Conservation (phyloP, 768 basidiomycete genomes). For the Phaeotremella skinneri region DNA sequence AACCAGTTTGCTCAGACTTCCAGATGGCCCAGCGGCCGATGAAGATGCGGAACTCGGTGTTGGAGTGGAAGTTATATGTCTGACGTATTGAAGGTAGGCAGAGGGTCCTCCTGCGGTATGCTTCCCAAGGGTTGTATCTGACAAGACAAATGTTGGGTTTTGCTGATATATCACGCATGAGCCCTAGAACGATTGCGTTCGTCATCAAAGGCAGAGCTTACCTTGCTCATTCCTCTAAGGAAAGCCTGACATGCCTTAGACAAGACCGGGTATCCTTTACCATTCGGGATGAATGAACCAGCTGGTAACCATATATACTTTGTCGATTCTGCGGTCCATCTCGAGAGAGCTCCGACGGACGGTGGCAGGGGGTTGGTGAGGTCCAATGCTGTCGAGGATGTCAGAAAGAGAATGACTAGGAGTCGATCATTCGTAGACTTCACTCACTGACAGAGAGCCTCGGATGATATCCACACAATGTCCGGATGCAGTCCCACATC, state of each 20-base stretch:
- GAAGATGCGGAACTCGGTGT: conserved; percentile 9
- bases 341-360: conserved; percentile 67
- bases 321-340: conserved; percentile 95
- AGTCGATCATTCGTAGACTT: conserved; percentile 57
- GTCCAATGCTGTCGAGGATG: conserved; percentile 69
- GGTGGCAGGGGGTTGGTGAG: conserved; percentile 82
- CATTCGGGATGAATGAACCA: conserved; percentile 88
- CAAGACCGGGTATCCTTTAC: conserved; percentile 93
- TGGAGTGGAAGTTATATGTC: conserved; percentile 45
- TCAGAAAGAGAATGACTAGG: conserved; percentile 6
- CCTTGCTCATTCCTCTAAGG: conserved; percentile 66
- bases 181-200: background rate
- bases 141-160: conserved; percentile 77
- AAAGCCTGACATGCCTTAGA: conserved; percentile 90
- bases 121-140: conserved; percentile 62
- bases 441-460: conserved; percentile 53
- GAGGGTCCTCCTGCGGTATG: conserved; percentile 78
- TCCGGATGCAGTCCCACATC: conserved; percentile 94
- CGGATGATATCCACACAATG: conserved; percentile 73
- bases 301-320: conserved; percentile 83
- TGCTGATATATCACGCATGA: conserved; percentile 58
- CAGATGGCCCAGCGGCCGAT: conserved; percentile 8
- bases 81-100: conserved; percentile 80
- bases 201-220: conserved; percentile 13
- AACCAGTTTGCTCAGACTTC: conserved; percentile 11